A percentile compares a stretch with the other conserved stretches of the same genome.
Conservation (phyloP, 768 basidiomycete genomes). For the Obba rivulosa region DNA sequence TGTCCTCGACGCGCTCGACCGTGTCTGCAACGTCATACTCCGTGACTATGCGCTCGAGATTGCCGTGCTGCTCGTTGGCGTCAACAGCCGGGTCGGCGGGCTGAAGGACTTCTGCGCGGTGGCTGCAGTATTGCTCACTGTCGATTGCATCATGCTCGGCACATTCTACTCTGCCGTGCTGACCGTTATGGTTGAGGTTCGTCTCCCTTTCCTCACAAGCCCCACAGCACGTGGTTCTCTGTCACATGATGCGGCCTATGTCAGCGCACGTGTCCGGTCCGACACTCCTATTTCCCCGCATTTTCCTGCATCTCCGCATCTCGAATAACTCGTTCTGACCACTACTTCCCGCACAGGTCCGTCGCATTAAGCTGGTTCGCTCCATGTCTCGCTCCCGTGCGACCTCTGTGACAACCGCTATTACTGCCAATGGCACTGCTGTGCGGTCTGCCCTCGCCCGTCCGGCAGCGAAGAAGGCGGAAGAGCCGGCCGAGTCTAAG, state of each 20-base stretch:
- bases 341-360: constrained; percentile 41
- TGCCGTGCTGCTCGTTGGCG: constrained; percentile 82
- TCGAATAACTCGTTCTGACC: not conserved
- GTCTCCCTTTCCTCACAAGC: constrained; percentile 11
- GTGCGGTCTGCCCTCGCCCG: constrained; percentile 23
- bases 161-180: constrained; percentile 88
- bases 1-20: constrained; percentile 76
- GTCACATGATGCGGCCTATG: not conserved
- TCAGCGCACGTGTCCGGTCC: not conserved
- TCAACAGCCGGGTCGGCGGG: constrained; percentile 81
- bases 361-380: constrained; percentile 62
- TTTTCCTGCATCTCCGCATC: not conserved
- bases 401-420: constrained; percentile 15
- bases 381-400: constrained; percentile 36
- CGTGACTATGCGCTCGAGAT: constrained; percentile 93
- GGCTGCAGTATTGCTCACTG: constrained; percentile 78
- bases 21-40: constrained; percentile 78
- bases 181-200: constrained; percentile 93
- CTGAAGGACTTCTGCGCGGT: constrained; percentile 92
- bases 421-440: constrained; percentile 14
- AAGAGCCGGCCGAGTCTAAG: constrained; percentile 9
- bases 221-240: not conserved
- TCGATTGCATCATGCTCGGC: constrained; percentile 86
- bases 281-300: not conserved
- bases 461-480: constrained; percentile 6